Evolutionary conservation across 2,329 filamentous ascomycete species (phyloP).

Genomic region (Epichloe aotearoae): DNA sequence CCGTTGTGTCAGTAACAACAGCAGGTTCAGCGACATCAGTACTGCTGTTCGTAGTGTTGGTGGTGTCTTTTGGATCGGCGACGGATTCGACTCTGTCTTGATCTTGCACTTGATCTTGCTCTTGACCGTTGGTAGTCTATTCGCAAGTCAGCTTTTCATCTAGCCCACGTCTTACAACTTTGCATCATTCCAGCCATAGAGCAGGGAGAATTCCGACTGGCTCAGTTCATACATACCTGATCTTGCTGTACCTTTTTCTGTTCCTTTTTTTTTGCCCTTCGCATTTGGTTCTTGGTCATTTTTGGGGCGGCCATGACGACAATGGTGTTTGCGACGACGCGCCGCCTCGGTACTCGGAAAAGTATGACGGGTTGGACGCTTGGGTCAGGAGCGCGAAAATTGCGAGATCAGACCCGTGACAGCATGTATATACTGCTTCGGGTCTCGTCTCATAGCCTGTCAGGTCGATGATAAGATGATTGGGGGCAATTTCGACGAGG

Average conservation of each 20-base stretch:
- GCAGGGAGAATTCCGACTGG: background rate
- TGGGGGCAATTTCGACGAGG: background rate
- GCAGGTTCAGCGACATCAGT: slow-evolving; percentile 17
- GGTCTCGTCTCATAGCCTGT: slow-evolving; percentile 22
- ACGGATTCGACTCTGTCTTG: slow-evolving; percentile 9
- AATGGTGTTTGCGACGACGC: slow-evolving; percentile 13
- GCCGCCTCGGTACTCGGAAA: slow-evolving; percentile 14
- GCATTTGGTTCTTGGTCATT: slow-evolving; percentile 87
- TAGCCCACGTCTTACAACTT: too few relatives aligned
- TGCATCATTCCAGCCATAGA: too few relatives aligned
- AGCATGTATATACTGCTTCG: slow-evolving; percentile 23
- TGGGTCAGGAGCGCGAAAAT: slow-evolving; percentile 24
- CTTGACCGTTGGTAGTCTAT: background rate
- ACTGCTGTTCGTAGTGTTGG: background rate
- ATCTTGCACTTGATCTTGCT: slow-evolving; percentile 4
- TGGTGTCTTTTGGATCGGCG: slow-evolving; percentile 14
- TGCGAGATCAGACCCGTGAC: slow-evolving; percentile 19
- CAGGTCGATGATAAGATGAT: background rate
- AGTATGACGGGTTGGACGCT: slow-evolving; percentile 17
- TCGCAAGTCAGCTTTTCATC: background rate
- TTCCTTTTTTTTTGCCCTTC: slow-evolving; percentile 92
- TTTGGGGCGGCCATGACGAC: slow-evolving; percentile 51
- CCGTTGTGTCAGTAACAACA: slow-evolving; percentile 32
- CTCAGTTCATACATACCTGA: slow-evolving; percentile 27
- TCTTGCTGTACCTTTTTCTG: slow-evolving; percentile 56